Evolutionary conservation across 2,329 filamentous ascomycete species (phyloP).

Genomic region (Knufia fluminis): DNA sequence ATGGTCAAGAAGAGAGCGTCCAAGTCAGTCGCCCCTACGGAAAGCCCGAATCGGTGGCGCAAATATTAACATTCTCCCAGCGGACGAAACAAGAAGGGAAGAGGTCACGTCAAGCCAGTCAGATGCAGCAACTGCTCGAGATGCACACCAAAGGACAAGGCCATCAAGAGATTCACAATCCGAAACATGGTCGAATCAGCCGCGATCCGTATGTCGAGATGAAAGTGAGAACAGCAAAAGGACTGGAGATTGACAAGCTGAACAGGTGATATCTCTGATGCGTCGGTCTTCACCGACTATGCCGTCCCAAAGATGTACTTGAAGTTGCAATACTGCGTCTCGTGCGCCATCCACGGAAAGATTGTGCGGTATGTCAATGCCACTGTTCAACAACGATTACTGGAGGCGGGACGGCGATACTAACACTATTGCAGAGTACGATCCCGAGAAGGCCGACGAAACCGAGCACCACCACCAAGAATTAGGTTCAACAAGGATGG

Average conservation of each 20-base stretch:
- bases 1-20: conserved; percentile 71
- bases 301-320: conserved; percentile 99
- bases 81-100: conserved; percentile 99
- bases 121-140: conserved; percentile 80
- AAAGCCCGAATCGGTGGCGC: background rate
- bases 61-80: conserved; percentile 39
- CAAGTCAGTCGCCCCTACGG: conserved; percentile 47
- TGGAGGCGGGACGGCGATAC: conserved; percentile 2
- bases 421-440: conserved; percentile 62
- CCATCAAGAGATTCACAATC: conserved; percentile 99
- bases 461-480: conserved; percentile 94
- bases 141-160: conserved; percentile 99
- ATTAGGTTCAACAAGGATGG: conserved; percentile 99
- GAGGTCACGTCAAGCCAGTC: conserved; percentile 99
- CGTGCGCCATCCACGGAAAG: conserved; percentile 99
- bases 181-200: conserved; percentile 99
- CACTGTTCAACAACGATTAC: background rate
- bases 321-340: conserved; percentile 99
- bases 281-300: conserved; percentile 98
- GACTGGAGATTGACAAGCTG: conserved; percentile 10
- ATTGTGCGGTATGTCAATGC: conserved; percentile 85
- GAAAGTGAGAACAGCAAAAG: conserved; percentile 5
- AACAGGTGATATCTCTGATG: conserved; percentile 98
- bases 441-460: conserved; percentile 91
- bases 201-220: conserved; percentile 78